Conservation (phyloP, 352 stramenopile species). For the Thalassiosira mediterranea region DNA sequence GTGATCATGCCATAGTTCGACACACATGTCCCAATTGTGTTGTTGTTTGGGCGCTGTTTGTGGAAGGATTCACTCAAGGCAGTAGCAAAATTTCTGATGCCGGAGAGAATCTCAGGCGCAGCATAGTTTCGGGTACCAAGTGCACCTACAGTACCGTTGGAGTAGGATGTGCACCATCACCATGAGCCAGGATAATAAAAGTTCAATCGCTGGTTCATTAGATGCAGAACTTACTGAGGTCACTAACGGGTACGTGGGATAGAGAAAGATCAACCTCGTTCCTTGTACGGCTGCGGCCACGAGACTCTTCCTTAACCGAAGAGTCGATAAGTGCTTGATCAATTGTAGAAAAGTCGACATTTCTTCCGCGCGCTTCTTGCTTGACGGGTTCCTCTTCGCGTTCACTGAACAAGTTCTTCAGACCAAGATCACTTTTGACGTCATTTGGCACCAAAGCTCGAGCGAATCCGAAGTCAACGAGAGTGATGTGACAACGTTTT, state of each 20-base stretch:
- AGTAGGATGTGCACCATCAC: no score
- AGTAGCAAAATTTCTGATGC: conserved; percentile 49
- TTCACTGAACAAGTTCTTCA: conserved; percentile 15
- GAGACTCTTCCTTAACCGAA: not conserved
- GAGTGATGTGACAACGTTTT: conserved; percentile 70
- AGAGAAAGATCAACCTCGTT: conserved; percentile 1
- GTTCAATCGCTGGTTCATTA: no score
- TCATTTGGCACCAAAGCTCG: conserved; percentile 50
- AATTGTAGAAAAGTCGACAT: no score
- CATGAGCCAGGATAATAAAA: no score
- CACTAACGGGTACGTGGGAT: conserved; percentile 39
- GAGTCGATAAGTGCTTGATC: not conserved
- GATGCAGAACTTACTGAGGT: no score
- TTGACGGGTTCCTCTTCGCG: not conserved
- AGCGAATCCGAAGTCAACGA: conserved; percentile 84
- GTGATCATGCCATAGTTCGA: conserved; percentile 50
- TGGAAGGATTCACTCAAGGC: not conserved
- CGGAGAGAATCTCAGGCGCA: conserved; percentile 75
- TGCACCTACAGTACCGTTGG: no score
- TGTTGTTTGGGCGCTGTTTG: conserved; percentile 6
- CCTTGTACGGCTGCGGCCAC: conserved; percentile 14
- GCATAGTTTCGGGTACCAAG: conserved; percentile 78
- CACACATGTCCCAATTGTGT: conserved; percentile 16
- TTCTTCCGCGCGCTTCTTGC: no score
- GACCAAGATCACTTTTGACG: conserved; percentile 21